These are phyloP conservation scores for Mycena venus DNA, from an alignment of 768 basidiomycete genomes.

Conservation along the genomic window DNA sequence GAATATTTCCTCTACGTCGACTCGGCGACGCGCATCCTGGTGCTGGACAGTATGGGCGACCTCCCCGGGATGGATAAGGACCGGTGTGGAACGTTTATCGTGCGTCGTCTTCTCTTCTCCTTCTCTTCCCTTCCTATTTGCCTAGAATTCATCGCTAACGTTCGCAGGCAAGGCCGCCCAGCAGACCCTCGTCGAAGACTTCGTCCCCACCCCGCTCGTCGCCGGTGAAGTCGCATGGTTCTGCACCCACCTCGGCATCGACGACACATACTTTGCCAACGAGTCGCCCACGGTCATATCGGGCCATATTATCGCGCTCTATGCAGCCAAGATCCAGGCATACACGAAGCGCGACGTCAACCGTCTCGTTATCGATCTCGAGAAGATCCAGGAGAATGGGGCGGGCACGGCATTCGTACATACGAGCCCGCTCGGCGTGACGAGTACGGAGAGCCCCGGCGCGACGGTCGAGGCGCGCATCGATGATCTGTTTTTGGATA, in stretches of 20 bases:
- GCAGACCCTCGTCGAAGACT: conserved; percentile 90
- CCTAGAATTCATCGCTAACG: too few relatives aligned
- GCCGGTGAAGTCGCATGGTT: conserved; percentile 95
- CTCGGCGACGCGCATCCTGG: conserved; percentile 86
- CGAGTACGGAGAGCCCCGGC: conserved; percentile 87
- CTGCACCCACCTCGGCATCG: conserved; percentile 90
- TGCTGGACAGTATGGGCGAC: conserved; percentile 75
- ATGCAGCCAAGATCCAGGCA: conserved; percentile 94
- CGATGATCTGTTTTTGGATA: too few relatives aligned
- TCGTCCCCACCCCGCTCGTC: conserved; percentile 92
- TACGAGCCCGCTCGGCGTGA: conserved; percentile 87
- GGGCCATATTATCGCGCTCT: too few relatives aligned
- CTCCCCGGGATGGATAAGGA: conserved; percentile 88
- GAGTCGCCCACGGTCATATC: too few relatives aligned
- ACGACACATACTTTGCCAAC: too few relatives aligned
- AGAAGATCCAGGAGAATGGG: conserved; percentile 78
- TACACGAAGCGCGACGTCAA: conserved; percentile 94
- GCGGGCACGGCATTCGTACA: conserved; percentile 95
- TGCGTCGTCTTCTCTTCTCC: conserved; percentile 39
- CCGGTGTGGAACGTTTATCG: conserved; percentile 88
- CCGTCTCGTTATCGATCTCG: conserved; percentile 94
- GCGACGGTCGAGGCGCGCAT: conserved; percentile 93
- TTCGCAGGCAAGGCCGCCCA: conserved; percentile 94
- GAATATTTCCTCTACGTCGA: conserved; percentile 76
- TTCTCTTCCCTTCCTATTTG: conserved; percentile 52